These are phyloP conservation scores for Aspergillus sojae DNA, from an alignment of 2,329 filamentous ascomycete species.

Conservation along the genomic window DNA sequence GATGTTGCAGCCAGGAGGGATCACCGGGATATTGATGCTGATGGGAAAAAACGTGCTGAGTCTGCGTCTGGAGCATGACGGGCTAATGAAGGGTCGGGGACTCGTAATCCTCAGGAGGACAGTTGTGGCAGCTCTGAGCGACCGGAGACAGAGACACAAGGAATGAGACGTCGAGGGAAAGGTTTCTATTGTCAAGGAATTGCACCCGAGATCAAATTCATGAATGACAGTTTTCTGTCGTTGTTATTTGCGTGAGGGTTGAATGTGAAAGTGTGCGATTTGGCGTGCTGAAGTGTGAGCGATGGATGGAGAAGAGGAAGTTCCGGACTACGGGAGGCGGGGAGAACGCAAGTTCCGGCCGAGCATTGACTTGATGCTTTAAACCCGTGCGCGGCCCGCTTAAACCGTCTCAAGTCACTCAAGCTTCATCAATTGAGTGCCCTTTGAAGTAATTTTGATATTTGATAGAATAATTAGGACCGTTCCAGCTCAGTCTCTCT, in stretches of 20 bases:
- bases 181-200: conserved; percentile 27
- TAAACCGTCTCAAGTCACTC: background rate
- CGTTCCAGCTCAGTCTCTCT: background rate
- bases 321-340: conserved; percentile 38
- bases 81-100: conserved; percentile 30
- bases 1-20: conserved; percentile 49
- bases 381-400: conserved; percentile 12
- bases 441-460: background rate
- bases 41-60: conserved; percentile 65
- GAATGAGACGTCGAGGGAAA: conserved; percentile 7
- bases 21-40: conserved; percentile 56
- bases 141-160: conserved; percentile 19
- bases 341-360: conserved; percentile 32
- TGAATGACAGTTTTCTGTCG: conserved; percentile 25
- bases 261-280: background rate
- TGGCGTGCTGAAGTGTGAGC: conserved; percentile 18
- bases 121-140: conserved; percentile 22
- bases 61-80: conserved; percentile 53
- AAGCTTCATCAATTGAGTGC: background rate
- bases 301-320: conserved; percentile 28
- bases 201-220: conserved; percentile 30
- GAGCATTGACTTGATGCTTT: conserved; percentile 9
- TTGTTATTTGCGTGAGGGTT: conserved; percentile 5
- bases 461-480: background rate
- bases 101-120: conserved; percentile 25